A percentile compares a stretch with the other conserved stretches of the same genome.
Conservation (phyloP, 768 basidiomycete genomes). For the Termitomyces sp. region DNA sequence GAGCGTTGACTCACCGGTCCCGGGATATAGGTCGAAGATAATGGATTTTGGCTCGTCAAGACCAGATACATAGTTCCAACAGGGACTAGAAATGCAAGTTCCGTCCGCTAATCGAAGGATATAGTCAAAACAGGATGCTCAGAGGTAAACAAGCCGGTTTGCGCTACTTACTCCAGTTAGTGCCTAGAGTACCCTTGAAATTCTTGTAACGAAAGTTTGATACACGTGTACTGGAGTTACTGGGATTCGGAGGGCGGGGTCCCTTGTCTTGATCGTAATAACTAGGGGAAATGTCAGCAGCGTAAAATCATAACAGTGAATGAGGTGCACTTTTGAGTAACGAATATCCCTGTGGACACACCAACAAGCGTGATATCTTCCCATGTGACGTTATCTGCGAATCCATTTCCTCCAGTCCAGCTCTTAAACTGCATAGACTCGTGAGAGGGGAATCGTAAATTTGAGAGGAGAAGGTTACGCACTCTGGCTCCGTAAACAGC, state of each 20-base stretch:
- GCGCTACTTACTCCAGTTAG: conserved; percentile 32
- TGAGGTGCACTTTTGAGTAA: conserved; percentile 38
- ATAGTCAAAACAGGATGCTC: background rate
- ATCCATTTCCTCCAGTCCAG: conserved; percentile 45
- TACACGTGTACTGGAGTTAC: conserved; percentile 30
- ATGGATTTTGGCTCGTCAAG: conserved; percentile 30
- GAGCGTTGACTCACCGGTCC: conserved; percentile 24
- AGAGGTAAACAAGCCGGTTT: background rate
- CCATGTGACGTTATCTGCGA: conserved; percentile 47
- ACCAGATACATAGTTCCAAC: conserved; percentile 36
- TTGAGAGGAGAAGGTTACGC: conserved; percentile 10
- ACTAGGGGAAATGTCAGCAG: conserved; percentile 18
- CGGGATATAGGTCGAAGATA: conserved; percentile 34
- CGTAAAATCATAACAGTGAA: background rate
- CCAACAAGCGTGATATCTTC: conserved; percentile 39
- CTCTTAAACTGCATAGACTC: conserved; percentile 38
- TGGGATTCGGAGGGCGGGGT: conserved; percentile 26
- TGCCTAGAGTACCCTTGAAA: conserved; percentile 28
- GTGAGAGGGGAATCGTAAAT: background rate
- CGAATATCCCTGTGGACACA: conserved; percentile 43
- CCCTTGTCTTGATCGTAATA: conserved; percentile 50
- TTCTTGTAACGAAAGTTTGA: conserved; percentile 34
- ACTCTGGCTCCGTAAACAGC: conserved; percentile 44
- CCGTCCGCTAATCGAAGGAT: conserved; percentile 27
- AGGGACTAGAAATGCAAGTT: conserved; percentile 34